Evolutionary conservation across 2,329 filamentous ascomycete species (phyloP), one percentile per base, ranked within the genome.

Genomic region (Pyricularia grisea): DNA sequence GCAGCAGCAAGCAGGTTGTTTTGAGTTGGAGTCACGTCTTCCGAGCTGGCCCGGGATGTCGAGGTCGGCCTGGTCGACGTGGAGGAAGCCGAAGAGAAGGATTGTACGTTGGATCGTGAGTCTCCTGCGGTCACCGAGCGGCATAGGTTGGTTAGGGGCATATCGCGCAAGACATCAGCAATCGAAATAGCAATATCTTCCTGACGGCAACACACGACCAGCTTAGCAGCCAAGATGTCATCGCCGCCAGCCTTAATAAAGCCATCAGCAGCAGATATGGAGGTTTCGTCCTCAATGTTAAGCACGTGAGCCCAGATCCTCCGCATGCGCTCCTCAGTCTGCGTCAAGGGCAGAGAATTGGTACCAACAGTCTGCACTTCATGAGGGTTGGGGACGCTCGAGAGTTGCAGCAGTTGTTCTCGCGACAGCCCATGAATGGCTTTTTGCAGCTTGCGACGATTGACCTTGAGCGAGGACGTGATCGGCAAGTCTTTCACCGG

Each of bases 241-340:
- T 85, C 81, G 0, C 84, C 84, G 0, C 84, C 84, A 0, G 80
- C 75, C 2, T 79, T 77, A 58, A 84, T 73, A 71, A 86, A 86
- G 10, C 78, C 80, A 60, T 83, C 81, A 0, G 77, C 75, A 0
- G 80, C 75, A 1, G 76, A 78, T 33, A 87, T 83, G 2, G 75
- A 75, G 0, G 74, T 73, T n/a, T 79, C 77, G 0, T 80, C 75
- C 1, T 80, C 76, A 0, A 82, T 71, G 0, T 74, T 75, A 0
- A 86, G 76, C 0, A 83, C 79, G 0, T 75, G 72, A 0, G 83
- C 80, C 83, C 84, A 86, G 69, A 85, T 77, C 2, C 75, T 73
- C 10, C 83, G 77, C 80, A 86, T 82, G 7, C 75, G 74, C 70
- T 83, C 80, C 72, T 85, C 84, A 0, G 79, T 77, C 4, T 79